Percentiles rank a stretch among this genome's conserved stretches.
Evolutionary conservation across 306 rosid species (phyloP).

Genomic region (Cucumis melo): DNA sequence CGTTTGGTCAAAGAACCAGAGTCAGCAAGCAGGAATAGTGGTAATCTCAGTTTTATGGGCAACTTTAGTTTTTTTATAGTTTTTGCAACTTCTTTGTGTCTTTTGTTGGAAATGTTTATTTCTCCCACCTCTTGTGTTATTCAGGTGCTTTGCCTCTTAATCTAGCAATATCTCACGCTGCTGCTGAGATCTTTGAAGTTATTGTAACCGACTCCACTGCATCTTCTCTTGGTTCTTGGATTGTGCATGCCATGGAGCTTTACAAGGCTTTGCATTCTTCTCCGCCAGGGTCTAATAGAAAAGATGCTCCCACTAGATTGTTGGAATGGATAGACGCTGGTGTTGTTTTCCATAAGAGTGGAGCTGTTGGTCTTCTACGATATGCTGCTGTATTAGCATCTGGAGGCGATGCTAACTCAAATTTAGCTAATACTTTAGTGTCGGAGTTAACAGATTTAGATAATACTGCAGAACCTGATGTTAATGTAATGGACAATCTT

Average conservation of each 20-base stretch:
- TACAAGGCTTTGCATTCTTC: constrained; percentile 81
- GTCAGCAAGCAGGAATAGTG: constrained; percentile 43
- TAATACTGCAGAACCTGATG: constrained; percentile 74
- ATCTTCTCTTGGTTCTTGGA: constrained; percentile 76
- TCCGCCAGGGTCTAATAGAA: constrained; percentile 84
- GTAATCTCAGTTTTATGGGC: constrained; percentile 20
- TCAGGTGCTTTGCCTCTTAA: constrained; percentile 77
- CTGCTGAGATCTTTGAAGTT: constrained; percentile 96
- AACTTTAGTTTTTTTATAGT: not conserved
- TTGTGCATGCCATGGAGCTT: constrained; percentile 80
- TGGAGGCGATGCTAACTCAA: constrained; percentile 92
- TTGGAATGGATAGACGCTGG: constrained; percentile 99
- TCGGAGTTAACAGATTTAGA: constrained; percentile 86
- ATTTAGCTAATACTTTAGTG: constrained; percentile 50
- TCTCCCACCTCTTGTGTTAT: not conserved
- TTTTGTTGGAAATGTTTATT: not conserved
- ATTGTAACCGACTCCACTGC: constrained; percentile 87
- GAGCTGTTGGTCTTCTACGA: constrained; percentile 74
- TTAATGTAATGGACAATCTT: constrained; percentile 92
- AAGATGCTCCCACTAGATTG: constrained; percentile 91
- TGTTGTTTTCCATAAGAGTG: constrained; percentile 80
- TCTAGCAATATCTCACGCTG: constrained; percentile 86
- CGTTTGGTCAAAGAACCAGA: constrained; percentile 69
- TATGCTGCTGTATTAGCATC: constrained; percentile 92
- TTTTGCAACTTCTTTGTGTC: not conserved